Conservation (phyloP, 345 rosid genomes). For the Boechera divaricarpa region DNA sequence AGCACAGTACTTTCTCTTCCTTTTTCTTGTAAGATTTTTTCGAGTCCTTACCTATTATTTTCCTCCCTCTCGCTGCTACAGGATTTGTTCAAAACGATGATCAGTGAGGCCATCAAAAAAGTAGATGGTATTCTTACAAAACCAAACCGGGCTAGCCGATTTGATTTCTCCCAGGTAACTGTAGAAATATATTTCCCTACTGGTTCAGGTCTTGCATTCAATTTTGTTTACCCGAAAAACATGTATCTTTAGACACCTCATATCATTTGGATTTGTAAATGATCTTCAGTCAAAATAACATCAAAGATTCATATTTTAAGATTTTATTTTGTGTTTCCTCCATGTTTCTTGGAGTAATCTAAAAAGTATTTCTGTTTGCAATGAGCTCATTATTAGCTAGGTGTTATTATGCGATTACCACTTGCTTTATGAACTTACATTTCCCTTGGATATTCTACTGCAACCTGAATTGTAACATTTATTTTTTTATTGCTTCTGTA, state of each 20-base stretch:
- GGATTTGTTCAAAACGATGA: constrained; percentile 93
- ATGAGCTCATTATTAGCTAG: constrained; percentile 27
- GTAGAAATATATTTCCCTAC: constrained; percentile 7
- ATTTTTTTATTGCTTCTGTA: constrained; percentile 7
- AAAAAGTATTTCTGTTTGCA: constrained; percentile 9
- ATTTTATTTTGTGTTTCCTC: not conserved
- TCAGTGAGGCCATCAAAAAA: constrained; percentile 56
- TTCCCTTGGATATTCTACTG: constrained; percentile 12
- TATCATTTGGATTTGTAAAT: constrained; percentile 14
- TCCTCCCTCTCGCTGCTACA: constrained; percentile 35
- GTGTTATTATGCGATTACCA: constrained; percentile 23
- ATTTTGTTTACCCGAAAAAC: not conserved
- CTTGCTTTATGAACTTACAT: constrained; percentile 27
- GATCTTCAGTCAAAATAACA: constrained; percentile 5
- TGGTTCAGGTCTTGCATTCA: constrained; percentile 21
- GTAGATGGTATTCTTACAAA: constrained; percentile 55
- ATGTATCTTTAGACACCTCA: constrained; percentile 15
- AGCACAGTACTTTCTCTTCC: constrained; percentile 18
- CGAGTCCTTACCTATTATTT: constrained; percentile 16
- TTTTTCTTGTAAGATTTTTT: constrained; percentile 14
- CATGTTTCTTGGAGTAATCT: constrained; percentile 7
- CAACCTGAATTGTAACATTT: constrained; percentile 10
- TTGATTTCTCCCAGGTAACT: constrained; percentile 73
- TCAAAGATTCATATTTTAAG: constrained; percentile 1
- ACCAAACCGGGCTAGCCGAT: constrained; percentile 58